Conservation (phyloP, 305 asterid genomes). For the Fraxinus floribunda region DNA sequence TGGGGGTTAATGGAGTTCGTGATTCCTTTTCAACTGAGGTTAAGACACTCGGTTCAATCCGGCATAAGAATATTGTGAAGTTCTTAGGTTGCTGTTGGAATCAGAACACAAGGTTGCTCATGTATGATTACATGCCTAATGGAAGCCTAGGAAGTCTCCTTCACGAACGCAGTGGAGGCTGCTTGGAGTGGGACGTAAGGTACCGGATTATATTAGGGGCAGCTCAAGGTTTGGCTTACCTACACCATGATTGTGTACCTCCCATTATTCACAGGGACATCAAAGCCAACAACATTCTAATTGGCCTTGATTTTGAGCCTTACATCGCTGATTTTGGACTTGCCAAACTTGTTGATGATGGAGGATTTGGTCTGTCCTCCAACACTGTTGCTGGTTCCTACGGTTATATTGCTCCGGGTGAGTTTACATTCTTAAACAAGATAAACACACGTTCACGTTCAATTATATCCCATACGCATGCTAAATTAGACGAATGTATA, state of each 20-base stretch:
- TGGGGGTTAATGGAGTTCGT: constrained; percentile 43
- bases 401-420: constrained; percentile 91
- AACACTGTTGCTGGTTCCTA: constrained; percentile 78
- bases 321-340: constrained; percentile 87
- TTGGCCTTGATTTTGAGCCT: constrained; percentile 74
- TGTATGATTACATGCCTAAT: constrained; percentile 86
- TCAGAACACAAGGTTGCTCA: constrained; percentile 58
- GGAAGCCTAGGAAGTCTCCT: constrained; percentile 80
- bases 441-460: constrained; percentile 12
- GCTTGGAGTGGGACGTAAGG: constrained; percentile 79
- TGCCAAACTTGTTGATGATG: constrained; percentile 68
- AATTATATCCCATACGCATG: neutral
- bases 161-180: constrained; percentile 53
- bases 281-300: constrained; percentile 77
- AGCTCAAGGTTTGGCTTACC: constrained; percentile 80
- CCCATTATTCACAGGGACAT: constrained; percentile 78
- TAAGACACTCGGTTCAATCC: constrained; percentile 73
- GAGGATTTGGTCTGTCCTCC: constrained; percentile 66
- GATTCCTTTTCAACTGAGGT: constrained; percentile 85
- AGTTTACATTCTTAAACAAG: constrained; percentile 19
- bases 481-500: neutral
- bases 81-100: constrained; percentile 87
- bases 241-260: constrained; percentile 83
- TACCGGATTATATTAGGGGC: constrained; percentile 64
- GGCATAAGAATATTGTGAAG: constrained; percentile 78